phyloP scores from a whole-genome alignment of 1,284 basidiomycete species.

The Trametes pubescens region DNA sequence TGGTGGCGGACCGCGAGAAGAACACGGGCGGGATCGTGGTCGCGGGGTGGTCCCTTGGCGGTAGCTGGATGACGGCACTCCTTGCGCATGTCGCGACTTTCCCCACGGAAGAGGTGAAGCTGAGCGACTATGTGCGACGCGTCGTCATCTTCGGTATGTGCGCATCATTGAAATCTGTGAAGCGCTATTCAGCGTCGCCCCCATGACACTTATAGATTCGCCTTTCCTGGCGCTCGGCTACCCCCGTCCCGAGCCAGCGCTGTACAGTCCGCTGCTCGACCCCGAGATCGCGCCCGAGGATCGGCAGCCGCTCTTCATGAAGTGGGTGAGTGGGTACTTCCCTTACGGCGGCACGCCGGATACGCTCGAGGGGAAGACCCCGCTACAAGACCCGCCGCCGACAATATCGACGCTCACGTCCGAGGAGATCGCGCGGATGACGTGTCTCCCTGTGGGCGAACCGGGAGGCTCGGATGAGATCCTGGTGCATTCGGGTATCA shows the following conservation, averaged over 20 bases:
- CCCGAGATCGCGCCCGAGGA: slow-evolving; percentile 3
- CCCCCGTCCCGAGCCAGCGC: background rate
- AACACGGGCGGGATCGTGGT: slow-evolving; percentile 22
- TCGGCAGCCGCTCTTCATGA: slow-evolving; percentile 11
- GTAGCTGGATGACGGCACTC: slow-evolving; percentile 19
- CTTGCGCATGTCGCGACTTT: slow-evolving; percentile 23
- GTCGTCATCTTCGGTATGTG: slow-evolving; percentile 23
- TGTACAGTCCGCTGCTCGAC: slow-evolving; percentile 25
- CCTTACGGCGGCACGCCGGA: slow-evolving; percentile 19
- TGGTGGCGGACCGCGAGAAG: slow-evolving; percentile 15
- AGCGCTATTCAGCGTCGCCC: background rate
- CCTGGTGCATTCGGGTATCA: slow-evolving; percentile 8
- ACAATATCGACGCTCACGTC: slow-evolving; percentile 24
- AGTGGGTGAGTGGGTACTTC: slow-evolving; percentile 26
- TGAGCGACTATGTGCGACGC: slow-evolving; percentile 21
- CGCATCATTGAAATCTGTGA: background rate
- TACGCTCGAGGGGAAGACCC: slow-evolving; percentile 10
- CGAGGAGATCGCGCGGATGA: background rate
- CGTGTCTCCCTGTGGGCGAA: background rate
- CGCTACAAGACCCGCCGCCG: slow-evolving; percentile 6
- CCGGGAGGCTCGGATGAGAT: slow-evolving; percentile 18
- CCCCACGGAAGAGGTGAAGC: slow-evolving; percentile 1
- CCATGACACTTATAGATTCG: slow-evolving; percentile 10
- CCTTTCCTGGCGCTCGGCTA: slow-evolving; percentile 16
- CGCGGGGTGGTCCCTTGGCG: slow-evolving; percentile 25